A percentile compares a stretch with the other conserved stretches of the same genome.
These are phyloP conservation scores for Domatiomyces catenatus DNA, from an alignment of 2,329 filamentous ascomycete genomes.

Conservation along the genomic window DNA sequence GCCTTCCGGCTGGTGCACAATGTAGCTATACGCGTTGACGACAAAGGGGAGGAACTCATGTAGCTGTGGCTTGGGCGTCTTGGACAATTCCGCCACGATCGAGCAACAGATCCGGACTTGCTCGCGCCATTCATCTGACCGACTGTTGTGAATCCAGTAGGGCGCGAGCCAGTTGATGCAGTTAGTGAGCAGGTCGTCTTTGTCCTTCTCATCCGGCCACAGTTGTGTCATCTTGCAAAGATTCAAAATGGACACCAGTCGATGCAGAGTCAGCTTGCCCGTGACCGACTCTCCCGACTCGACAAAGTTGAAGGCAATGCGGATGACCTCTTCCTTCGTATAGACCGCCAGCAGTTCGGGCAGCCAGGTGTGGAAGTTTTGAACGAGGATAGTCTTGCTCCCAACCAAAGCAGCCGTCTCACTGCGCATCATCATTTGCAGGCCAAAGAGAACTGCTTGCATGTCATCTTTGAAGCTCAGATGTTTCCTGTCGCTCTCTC, in stretches of 20 bases:
- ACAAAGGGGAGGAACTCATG: slow-evolving; percentile 84
- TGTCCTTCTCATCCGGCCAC: slow-evolving; percentile 64
- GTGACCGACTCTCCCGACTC: slow-evolving; percentile 77
- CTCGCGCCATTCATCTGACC: slow-evolving; percentile 77
- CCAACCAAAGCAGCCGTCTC: slow-evolving; percentile 72
- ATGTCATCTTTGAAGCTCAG: slow-evolving; percentile 67
- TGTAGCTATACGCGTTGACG: slow-evolving; percentile 70
- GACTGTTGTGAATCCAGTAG: slow-evolving; percentile 68
- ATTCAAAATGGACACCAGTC: slow-evolving; percentile 82
- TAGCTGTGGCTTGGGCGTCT: slow-evolving; percentile 62
- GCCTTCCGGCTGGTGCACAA: slow-evolving; percentile 50
- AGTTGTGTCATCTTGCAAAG: slow-evolving; percentile 61
- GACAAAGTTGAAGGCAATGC: slow-evolving; percentile 85
- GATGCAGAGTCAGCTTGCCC: slow-evolving; percentile 82
- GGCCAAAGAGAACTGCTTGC: slow-evolving; percentile 71
- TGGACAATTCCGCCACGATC: slow-evolving; percentile 71
- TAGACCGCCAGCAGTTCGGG: slow-evolving; percentile 70
- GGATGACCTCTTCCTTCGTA: slow-evolving; percentile 67
- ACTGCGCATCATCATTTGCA: slow-evolving; percentile 82
- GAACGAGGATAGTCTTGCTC: slow-evolving; percentile 85
- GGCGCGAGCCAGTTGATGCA: slow-evolving; percentile 83
- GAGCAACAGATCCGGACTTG: slow-evolving; percentile 90
- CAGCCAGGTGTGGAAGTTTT: slow-evolving; percentile 96
- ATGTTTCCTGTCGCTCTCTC: slow-evolving; percentile 19
- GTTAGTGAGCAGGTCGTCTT: slow-evolving; percentile 58